A percentile compares a stretch with the other conserved stretches of the same genome.
Conservation (phyloP, 768 basidiomycete genomes). For the Lyophyllum semitale region DNA sequence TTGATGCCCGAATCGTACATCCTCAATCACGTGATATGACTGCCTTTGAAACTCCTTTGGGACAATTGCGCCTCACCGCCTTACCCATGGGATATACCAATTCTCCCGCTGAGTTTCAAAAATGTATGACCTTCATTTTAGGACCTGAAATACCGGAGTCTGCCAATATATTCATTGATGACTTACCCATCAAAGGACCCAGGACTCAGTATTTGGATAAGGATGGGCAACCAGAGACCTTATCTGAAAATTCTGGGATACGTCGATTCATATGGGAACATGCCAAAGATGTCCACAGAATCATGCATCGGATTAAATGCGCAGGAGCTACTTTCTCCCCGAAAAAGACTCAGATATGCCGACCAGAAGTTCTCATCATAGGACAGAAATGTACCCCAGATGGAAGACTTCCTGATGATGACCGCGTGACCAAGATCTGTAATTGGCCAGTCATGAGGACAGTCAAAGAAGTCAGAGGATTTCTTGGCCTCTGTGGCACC, state of each 20-base stretch:
- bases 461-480: constrained; percentile 26
- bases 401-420: constrained; percentile 27
- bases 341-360: no score
- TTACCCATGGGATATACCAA: constrained; percentile 45
- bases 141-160: constrained; percentile 30
- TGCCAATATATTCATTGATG: constrained; percentile 31
- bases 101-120: constrained; percentile 14
- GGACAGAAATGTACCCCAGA: constrained; percentile 34
- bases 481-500: constrained; percentile 23
- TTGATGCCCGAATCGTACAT: constrained; percentile 1
- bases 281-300: constrained; percentile 24
- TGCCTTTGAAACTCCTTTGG: constrained; percentile 39
- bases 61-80: constrained; percentile 25
- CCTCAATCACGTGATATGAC: constrained; percentile 37
- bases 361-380: constrained; percentile 23
- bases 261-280: constrained; percentile 37
- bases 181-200: constrained; percentile 32
- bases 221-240: constrained; percentile 26
- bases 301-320: constrained; percentile 31
- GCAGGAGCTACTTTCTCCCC: constrained; percentile 32
- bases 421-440: constrained; percentile 23
- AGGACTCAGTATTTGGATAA: constrained; percentile 21
- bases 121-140: constrained; percentile 27
- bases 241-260: constrained; percentile 31
- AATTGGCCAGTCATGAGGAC: constrained; percentile 26